These are phyloP conservation scores for Plasmodium gonderi DNA, from an alignment of 169 alveolate genomes.

Conservation along the genomic window DNA sequence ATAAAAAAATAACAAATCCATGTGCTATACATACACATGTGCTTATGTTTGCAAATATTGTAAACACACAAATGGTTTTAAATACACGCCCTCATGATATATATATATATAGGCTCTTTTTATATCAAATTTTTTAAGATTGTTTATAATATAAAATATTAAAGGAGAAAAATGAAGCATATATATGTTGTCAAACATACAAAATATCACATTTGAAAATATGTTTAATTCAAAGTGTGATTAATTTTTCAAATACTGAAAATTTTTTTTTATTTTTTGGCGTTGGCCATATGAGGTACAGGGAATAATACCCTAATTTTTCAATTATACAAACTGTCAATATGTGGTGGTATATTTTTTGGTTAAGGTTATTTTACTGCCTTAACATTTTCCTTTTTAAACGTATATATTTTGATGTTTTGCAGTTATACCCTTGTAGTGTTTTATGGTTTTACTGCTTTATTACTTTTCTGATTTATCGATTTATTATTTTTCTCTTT, in stretches of 20 bases:
- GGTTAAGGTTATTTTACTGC: background rate
- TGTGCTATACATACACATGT: background rate
- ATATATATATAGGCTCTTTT: background rate
- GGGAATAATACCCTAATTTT: background rate
- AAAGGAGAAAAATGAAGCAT: background rate
- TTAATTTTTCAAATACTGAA: background rate
- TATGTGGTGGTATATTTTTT: background rate
- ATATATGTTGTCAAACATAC: background rate
- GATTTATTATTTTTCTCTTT: background rate
- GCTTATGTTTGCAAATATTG: background rate
- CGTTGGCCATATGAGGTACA: background rate
- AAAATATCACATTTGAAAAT: background rate
- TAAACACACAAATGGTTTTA: background rate
- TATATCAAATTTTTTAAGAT: background rate
- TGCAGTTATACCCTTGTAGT: background rate
- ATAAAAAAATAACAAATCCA: background rate
- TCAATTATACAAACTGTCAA: background rate
- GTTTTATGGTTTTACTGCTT: background rate
- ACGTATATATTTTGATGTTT: no score
- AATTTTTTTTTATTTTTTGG: background rate
- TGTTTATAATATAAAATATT: background rate
- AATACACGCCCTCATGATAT: background rate
- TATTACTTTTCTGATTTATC: background rate
- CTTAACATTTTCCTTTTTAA: background rate
- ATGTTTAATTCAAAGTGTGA: background rate